Evolutionary conservation across 2,329 filamentous ascomycete species (phyloP), one percentile per base, ranked within the genome.

Genomic region (Penicillium concentricum): DNA sequence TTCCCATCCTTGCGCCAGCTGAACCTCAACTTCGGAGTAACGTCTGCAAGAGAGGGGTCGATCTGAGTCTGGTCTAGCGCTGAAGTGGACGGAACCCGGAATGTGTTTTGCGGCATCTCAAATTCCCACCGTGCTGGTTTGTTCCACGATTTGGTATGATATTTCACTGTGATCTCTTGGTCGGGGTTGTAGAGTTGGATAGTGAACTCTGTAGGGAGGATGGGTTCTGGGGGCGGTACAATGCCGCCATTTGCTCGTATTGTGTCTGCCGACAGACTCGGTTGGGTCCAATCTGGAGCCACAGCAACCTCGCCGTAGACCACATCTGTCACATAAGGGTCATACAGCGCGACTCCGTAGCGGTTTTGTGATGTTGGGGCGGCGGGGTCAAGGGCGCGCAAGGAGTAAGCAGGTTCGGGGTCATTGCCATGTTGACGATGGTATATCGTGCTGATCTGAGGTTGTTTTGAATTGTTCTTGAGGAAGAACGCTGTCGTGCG

Each of bases 181-280:
- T 97, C 93, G 0, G 94, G 94, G 71, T 96, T 94, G 80, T 97
- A 97, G 3, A 99, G 86, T 67, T 93, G 88, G 38, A 97, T 82
- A n/a, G 83, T 82, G 72, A 97, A 96, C 51, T 85, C 81, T 55
- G 87, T 87, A 0, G 93, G 92, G 28, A 91, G 83, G 34, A 90
- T 81, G 10, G 92, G 89, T 58, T 88, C 83, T 0, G 88, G 87
- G 16, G 83, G 84, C 22, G 83, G 87, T 3, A 83, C 78, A 1
- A 85, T 77, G 16, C 87, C 88, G 59, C 86, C 87, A 68, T 89
- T 83, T 58, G 75, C 82, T 60, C 91, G 86, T 55, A 92, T 83
- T 70, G 95, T 89, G 52, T 94, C 91, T 46, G 89, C 85, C 1
- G 91, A 93, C 7, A 96, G 81, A 0, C 86, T 87, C 0, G 92